A percentile compares a stretch with the other conserved stretches of the same genome.
These are phyloP conservation scores for Orbilia blumenaviensis DNA, from an alignment of 2,329 filamentous ascomycete genomes.

Conservation along the genomic window DNA sequence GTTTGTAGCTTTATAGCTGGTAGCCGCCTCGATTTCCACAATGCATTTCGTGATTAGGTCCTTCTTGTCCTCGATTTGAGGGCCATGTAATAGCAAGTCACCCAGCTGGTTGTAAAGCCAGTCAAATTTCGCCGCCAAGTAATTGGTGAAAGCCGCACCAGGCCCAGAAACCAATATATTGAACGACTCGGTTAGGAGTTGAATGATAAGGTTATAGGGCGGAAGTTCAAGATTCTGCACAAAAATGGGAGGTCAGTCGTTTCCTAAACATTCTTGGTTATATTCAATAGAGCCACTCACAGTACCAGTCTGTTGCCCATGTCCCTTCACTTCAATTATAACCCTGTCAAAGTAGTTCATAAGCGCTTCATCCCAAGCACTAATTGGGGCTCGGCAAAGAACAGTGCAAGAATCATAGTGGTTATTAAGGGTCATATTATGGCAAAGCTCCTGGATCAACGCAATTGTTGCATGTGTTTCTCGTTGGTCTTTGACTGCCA, in stretches of 20 bases:
- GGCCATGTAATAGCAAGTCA: conserved; percentile 39
- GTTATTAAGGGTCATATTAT: conserved; percentile 55
- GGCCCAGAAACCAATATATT: conserved; percentile 38
- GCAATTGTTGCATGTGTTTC: conserved; percentile 81
- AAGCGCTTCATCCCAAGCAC: conserved; percentile 43
- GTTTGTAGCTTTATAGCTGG: conserved; percentile 39
- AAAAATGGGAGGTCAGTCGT: conserved; percentile 23
- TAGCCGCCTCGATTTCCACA: conserved; percentile 19
- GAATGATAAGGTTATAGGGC: conserved; percentile 46
- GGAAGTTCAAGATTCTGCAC: conserved; percentile 32
- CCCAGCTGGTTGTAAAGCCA: conserved; percentile 40
- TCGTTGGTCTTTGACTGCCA: conserved; percentile 81
- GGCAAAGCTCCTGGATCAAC: conserved; percentile 66
- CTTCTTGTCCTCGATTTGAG: conserved; percentile 47
- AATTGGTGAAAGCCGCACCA: conserved; percentile 41
- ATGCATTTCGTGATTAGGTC: conserved; percentile 41
- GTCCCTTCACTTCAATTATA: conserved; percentile 44
- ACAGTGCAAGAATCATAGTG: conserved; percentile 39
- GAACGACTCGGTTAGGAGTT: conserved; percentile 25
- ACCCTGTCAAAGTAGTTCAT: conserved; percentile 48
- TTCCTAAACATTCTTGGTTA: background rate
- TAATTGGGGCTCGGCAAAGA: conserved; percentile 31
- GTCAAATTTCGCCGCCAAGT: conserved; percentile 42
- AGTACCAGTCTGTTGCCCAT: conserved; percentile 24
- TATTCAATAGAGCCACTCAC: conserved; percentile 2